Percentiles rank a stretch among this genome's conserved stretches.
Evolutionary conservation across 169 alveolate species (phyloP).

Genomic region (Plasmodium ovale): DNA sequence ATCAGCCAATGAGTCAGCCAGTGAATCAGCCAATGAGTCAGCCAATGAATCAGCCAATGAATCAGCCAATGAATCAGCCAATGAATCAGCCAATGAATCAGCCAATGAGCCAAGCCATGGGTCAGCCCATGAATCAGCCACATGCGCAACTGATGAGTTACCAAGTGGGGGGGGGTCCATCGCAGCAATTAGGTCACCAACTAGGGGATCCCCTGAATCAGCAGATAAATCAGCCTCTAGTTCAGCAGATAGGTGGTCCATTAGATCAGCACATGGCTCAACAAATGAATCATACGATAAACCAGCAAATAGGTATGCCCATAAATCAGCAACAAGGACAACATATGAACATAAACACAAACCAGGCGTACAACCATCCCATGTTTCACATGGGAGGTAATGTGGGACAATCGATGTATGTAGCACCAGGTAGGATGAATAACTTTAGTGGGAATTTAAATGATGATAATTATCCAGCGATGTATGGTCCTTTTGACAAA

Average conservation of each 20-base stretch:
- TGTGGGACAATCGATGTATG: constrained; percentile 5
- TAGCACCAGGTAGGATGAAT: constrained; percentile 1
- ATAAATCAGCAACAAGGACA: not conserved
- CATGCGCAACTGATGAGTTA: not conserved
- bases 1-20: not conserved
- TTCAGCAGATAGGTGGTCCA: not conserved
- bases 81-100: constrained; percentile 3
- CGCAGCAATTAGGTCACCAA: not conserved
- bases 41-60: constrained; percentile 13
- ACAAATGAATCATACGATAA: constrained; percentile 3
- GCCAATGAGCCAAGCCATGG: not conserved
- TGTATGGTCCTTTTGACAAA: constrained; percentile 12
- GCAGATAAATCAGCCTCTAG: constrained; percentile 4
- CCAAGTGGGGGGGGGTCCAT: not conserved
- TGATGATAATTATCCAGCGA: not conserved
- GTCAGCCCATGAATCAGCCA: not conserved
- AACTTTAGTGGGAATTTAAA: constrained; percentile 16
- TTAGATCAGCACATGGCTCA: constrained; percentile 13
- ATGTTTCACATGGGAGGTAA: not conserved
- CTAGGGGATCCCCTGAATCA: not conserved
- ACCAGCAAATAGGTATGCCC: not conserved
- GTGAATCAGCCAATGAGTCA: constrained; percentile 10
- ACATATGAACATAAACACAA: not conserved
- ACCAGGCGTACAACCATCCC: constrained; percentile 8
- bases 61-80: constrained; percentile 15